Base-by-base conservation (phyloP, 2,329 filamentous ascomycete genomes). In the Epichloe coenophiala region DNA sequence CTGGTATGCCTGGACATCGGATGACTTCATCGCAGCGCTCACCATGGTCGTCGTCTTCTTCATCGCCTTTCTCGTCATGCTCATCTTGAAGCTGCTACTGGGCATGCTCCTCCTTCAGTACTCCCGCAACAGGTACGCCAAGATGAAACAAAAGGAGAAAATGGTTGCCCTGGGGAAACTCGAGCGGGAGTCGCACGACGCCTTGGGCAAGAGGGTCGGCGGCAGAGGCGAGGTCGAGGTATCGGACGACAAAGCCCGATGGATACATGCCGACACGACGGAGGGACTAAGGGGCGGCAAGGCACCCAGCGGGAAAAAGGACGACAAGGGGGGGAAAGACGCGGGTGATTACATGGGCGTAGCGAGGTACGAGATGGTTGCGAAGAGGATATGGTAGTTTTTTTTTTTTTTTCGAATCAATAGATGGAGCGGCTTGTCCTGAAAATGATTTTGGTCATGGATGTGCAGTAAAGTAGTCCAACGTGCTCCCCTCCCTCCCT, bases 321-420 rank as follows among this genome's bases (percentile, higher is more conserved):
- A 57, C 5, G 60, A 57, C n/a, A 48, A 68, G 37, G 70, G 70
- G 48, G 75, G 75, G 50, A 76, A 78, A 48, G 56, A 56, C 1
- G 62, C 65, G 2, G 56, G 53, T 4, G 69, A 71, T 78, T 63
- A 80, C 80, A 67, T 85, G 75, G 61, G 80, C 70, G 63, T 88
- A 81, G 55, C 80, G 75, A 76, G 93, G 59, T 98, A 96, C 70
- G 88, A 89, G 63, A 96, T 97, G 93, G 84, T 89, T 59, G 88
- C 88, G 0, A 97, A 96, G 75, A 78, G 93, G 63, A 98, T 98
- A 59, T 98, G 93, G 93, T 97, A 67, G 42, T 23, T 9, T n/a
- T 31, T 31, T 23, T 6, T 23, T 23, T 5, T 23, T 17, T 17
- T 17, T 17, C 8, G 27, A 31, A 31, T 31, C 27, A 31, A 31